These are phyloP conservation scores for Clarireedia monteithiana DNA, from an alignment of 2,329 filamentous ascomycete genomes.

Conservation along the genomic window DNA sequence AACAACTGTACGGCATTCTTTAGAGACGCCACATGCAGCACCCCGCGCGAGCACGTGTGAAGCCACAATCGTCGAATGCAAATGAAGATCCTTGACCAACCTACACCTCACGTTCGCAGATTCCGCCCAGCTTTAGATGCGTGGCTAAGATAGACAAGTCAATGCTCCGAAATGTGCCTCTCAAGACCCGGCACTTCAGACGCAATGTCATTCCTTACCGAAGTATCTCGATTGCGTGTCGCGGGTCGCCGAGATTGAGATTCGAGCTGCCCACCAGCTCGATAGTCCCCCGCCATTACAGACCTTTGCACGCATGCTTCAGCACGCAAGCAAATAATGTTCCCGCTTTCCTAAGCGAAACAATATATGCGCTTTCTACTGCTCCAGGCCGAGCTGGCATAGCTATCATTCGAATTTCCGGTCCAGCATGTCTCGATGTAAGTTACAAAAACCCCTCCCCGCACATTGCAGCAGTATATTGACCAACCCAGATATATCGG, in stretches of 20 bases:
- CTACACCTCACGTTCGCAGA: not conserved
- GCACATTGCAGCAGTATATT: constrained; percentile 8
- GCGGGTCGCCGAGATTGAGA: not conserved
- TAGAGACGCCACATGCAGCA: not conserved
- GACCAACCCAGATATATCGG: constrained; percentile 50
- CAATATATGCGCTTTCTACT: constrained; percentile 89
- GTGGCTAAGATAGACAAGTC: not conserved
- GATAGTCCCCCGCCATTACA: not conserved
- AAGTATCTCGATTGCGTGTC: not conserved
- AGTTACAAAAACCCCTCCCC: constrained; percentile 19
- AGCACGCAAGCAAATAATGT: not conserved
- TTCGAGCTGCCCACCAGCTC: not conserved
- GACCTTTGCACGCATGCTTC: not conserved
- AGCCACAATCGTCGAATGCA: not conserved
- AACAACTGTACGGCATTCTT: not conserved
- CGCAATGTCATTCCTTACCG: not conserved
- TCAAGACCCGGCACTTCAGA: not conserved
- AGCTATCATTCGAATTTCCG: constrained; percentile 82
- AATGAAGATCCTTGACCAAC: not conserved
- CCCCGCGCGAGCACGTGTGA: not conserved
- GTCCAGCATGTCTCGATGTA: constrained; percentile 63
- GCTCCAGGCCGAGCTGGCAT: constrained; percentile 82
- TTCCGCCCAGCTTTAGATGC: not conserved
- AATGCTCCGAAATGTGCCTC: constrained; percentile 8
- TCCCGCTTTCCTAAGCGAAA: constrained; percentile 32